These are phyloP conservation scores for Pleurotus citrinopileatus DNA, from an alignment of 768 basidiomycete genomes.

Conservation along the genomic window DNA sequence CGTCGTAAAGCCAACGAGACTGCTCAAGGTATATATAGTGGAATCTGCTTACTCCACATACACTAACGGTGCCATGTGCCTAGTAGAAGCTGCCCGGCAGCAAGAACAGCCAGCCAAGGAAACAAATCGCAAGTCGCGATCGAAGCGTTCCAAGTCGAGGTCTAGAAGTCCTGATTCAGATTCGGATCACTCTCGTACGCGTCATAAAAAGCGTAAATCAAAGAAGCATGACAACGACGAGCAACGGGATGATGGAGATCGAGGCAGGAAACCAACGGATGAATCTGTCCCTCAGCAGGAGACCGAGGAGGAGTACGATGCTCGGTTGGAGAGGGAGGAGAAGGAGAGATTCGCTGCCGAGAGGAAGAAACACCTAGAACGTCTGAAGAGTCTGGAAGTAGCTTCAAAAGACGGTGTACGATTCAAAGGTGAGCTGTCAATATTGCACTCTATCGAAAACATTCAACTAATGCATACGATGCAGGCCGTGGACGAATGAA, in stretches of 20 bases:
- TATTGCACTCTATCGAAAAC: not conserved
- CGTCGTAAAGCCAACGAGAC: constrained; percentile 28
- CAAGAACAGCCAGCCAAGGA: constrained; percentile 26
- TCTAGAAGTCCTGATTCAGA: constrained; percentile 25
- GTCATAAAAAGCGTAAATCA: constrained; percentile 14
- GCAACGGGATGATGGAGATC: too few species aligned
- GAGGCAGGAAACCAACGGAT: too few species aligned
- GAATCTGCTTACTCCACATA: too few species aligned
- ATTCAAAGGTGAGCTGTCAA: constrained; percentile 52
- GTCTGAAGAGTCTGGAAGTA: constrained; percentile 38
- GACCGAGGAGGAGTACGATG: constrained; percentile 74
- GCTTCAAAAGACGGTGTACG: constrained; percentile 46
- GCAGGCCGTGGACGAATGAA: constrained; percentile 68
- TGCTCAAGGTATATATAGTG: too few species aligned
- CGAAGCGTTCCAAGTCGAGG: constrained; percentile 12
- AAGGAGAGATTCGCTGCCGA: constrained; percentile 50
- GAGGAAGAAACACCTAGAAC: constrained; percentile 46
- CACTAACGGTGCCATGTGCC: constrained; percentile 5
- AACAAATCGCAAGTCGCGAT: not conserved
- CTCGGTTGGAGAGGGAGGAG: constrained; percentile 65
- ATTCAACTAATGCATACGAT: not conserved
- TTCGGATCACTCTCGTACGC: constrained; percentile 16
- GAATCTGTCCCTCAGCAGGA: constrained; percentile 33
- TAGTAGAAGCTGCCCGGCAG: not conserved
- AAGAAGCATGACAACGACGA: constrained; percentile 6